A percentile compares a stretch with the other conserved stretches of the same genome.
phyloP scores from a whole-genome alignment of 1,139 yeast species.

The Scheffersomyces insectosa region DNA sequence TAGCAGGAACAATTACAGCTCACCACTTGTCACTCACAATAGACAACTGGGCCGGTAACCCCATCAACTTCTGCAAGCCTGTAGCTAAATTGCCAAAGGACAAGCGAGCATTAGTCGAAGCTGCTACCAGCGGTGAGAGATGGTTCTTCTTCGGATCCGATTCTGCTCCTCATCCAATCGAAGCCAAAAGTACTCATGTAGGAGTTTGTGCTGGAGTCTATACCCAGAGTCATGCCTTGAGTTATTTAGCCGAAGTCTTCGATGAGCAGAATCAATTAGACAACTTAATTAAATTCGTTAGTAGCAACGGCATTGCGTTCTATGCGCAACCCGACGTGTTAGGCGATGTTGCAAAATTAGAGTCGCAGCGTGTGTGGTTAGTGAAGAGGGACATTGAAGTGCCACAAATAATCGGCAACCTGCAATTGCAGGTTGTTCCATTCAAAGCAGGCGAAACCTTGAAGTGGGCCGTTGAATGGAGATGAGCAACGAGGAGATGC shows the following conservation, averaged over 20 bases:
- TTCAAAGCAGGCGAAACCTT: constrained; percentile 81
- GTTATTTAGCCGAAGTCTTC: constrained; percentile 86
- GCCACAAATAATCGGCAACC: constrained; percentile 57
- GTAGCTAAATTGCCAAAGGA: constrained; percentile 93
- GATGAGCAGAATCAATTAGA: constrained; percentile 65
- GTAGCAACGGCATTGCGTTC: constrained; percentile 69
- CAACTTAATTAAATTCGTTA: constrained; percentile 70
- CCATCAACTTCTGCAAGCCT: constrained; percentile 94
- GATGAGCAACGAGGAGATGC: constrained; percentile 12
- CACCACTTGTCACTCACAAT: constrained; percentile 88
- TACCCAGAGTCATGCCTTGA: constrained; percentile 81
- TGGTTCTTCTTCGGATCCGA: constrained; percentile 97
- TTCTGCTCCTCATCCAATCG: constrained; percentile 93
- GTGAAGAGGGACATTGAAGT: constrained; percentile 52
- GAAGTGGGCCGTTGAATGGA: constrained; percentile 80
- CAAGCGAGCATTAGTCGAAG: constrained; percentile 72
- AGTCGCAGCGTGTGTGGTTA: constrained; percentile 45
- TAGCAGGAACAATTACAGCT: constrained; percentile 93
- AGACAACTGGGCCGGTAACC: constrained; percentile 96
- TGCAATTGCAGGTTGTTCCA: constrained; percentile 71
- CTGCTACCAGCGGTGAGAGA: constrained; percentile 91
- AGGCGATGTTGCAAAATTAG: constrained; percentile 40
- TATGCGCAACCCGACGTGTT: constrained; percentile 51
- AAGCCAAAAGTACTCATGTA: constrained; percentile 69
- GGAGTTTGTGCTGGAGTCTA: constrained; percentile 98